phyloP scores from a whole-genome alignment of 352 stramenopile species.

The Paralagenidium karlingii region DNA sequence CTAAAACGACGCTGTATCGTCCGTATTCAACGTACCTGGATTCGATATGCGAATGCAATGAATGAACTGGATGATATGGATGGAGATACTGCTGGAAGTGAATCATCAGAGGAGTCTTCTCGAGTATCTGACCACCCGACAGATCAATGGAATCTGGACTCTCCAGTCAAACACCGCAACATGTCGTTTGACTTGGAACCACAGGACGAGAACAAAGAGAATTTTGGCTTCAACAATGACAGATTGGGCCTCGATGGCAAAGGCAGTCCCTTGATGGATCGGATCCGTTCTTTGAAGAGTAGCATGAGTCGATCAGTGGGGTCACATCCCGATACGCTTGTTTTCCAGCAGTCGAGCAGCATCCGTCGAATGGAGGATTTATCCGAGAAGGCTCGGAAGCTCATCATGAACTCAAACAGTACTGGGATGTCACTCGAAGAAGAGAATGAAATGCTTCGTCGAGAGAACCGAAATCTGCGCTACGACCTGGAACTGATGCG shows the following conservation, averaged over 20 bases:
- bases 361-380: conserved; percentile 66
- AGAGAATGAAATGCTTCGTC: conserved; percentile 79
- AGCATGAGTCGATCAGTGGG: too few species aligned
- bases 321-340: too few species aligned
- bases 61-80: background rate
- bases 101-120: too few species aligned
- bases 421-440: conserved; percentile 39
- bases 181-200: background rate
- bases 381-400: conserved; percentile 50
- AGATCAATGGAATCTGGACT: too few species aligned
- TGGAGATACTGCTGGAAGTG: background rate
- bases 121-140: background rate
- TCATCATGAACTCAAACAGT: conserved; percentile 40
- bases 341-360: conserved; percentile 10
- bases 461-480: conserved; percentile 80
- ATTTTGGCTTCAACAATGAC: conserved; percentile 4
- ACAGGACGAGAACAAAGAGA: conserved; percentile 12
- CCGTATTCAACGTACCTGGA: conserved; percentile 61
- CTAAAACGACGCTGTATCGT: conserved; percentile 54
- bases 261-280: background rate
- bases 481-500: conserved; percentile 83
- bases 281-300: background rate
- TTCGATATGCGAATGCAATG: conserved; percentile 14
- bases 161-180: background rate
- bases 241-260: background rate